These are phyloP conservation scores for Acorus calamus DNA, from an alignment of 106 monocot genomes.

Conservation along the genomic window DNA sequence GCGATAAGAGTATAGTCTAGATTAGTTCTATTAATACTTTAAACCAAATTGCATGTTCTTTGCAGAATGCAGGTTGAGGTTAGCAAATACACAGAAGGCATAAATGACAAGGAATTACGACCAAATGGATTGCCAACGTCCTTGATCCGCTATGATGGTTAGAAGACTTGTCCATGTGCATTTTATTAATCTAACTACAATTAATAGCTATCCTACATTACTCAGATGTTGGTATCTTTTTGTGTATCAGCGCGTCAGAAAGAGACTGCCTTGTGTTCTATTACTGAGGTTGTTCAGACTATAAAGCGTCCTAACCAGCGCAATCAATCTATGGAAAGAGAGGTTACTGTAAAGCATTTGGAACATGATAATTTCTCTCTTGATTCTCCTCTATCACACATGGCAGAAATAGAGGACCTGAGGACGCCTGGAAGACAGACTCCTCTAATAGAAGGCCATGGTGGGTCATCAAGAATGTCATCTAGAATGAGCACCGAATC, in stretches of 20 bases:
- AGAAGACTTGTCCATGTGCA: constrained; percentile 5
- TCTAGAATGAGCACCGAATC: constrained; percentile 6
- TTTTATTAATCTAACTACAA: not conserved
- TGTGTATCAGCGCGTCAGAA: constrained; percentile 43
- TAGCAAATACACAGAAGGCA: constrained; percentile 91
- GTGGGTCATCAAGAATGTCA: constrained; percentile 27
- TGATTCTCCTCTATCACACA: constrained; percentile 16
- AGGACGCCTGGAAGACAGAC: constrained; percentile 41
- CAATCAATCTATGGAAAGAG: constrained; percentile 18
- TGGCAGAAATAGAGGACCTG: constrained; percentile 23
- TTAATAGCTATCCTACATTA: no score
- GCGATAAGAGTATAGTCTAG: no score
- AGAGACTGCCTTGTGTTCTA: constrained; percentile 61
- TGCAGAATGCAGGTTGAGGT: constrained; percentile 98
- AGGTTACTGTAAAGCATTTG: constrained; percentile 15
- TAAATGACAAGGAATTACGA: constrained; percentile 61
- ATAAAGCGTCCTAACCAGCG: constrained; percentile 44
- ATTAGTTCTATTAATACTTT: no score
- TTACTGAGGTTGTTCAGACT: constrained; percentile 66
- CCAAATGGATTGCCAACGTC: constrained; percentile 87
- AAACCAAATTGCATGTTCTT: not conserved
- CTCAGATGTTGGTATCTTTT: not conserved
- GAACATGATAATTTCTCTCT: constrained; percentile 12
- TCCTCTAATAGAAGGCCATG: constrained; percentile 34
- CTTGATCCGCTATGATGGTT: constrained; percentile 93